Conservation (phyloP, 2,329 filamentous ascomycete species). For the Beauveria varroae region DNA sequence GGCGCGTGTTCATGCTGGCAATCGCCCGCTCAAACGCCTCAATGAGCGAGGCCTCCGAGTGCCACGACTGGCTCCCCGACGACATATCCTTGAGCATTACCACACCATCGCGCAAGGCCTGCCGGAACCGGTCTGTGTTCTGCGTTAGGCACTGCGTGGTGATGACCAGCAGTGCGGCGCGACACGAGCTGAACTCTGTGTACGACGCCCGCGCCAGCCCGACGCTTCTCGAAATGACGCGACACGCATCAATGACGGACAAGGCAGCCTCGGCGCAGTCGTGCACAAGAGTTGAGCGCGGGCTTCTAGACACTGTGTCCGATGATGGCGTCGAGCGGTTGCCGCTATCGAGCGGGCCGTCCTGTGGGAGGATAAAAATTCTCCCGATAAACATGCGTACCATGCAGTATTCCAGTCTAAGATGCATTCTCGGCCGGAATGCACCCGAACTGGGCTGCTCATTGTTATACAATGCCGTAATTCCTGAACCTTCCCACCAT, state of each 20-base stretch:
- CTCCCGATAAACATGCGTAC: slow-evolving; percentile 46
- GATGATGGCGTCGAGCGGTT: slow-evolving; percentile 23
- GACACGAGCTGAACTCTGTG: slow-evolving; percentile 48
- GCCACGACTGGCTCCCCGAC: slow-evolving; percentile 42
- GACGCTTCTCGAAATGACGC: slow-evolving; percentile 39
- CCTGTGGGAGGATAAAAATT: slow-evolving; percentile 40
- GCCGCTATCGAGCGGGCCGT: slow-evolving; percentile 21
- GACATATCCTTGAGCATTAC: slow-evolving; percentile 46
- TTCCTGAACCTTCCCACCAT: slow-evolving; percentile 31
- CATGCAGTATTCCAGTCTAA: slow-evolving; percentile 45
- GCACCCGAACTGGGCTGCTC: slow-evolving; percentile 30
- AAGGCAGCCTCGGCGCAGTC: slow-evolving; percentile 47
- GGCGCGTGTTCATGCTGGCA: slow-evolving; percentile 36
- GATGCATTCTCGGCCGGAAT: slow-evolving; percentile 41
- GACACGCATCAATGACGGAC: slow-evolving; percentile 42
- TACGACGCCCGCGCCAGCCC: slow-evolving; percentile 48
- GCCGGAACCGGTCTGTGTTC: slow-evolving; percentile 32
- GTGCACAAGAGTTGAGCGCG: slow-evolving; percentile 34
- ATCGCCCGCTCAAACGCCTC: slow-evolving; percentile 44
- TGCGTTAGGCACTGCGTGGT: slow-evolving; percentile 31
- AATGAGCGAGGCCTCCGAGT: slow-evolving; percentile 45
- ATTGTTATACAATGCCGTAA: slow-evolving; percentile 24
- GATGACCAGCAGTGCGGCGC: slow-evolving; percentile 43
- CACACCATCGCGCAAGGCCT: slow-evolving; percentile 40
- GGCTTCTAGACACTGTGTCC: slow-evolving; percentile 19